Percentiles rank a stretch among this genome's conserved stretches.
Evolutionary conservation across 176 grass and related monocot species (phyloP).

Genomic region (Raddia guianensis): DNA sequence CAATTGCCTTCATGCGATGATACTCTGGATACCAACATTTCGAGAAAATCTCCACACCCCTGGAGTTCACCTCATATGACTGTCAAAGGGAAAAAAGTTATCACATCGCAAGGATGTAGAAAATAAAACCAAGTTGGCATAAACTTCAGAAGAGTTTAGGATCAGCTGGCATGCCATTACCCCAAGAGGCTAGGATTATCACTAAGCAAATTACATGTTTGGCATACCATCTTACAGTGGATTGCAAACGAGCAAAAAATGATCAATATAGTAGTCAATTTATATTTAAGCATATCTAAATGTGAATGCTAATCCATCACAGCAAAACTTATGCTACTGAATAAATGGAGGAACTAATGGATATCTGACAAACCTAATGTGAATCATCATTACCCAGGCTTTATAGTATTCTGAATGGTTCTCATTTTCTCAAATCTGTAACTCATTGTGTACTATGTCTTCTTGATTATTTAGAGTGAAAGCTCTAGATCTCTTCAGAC

Average conservation of each 20-base stretch:
- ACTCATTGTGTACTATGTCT: not conserved
- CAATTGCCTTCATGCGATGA: slow-evolving; percentile 65
- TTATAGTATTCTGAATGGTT: not conserved
- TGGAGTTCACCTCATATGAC: slow-evolving; percentile 82
- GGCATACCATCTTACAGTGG: slow-evolving; percentile 8
- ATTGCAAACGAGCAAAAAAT: not conserved
- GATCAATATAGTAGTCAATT: not conserved
- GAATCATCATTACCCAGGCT: not conserved
- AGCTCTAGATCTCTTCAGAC: not conserved
- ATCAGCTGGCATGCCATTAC: not conserved
- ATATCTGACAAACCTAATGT: not conserved
- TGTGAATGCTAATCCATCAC: slow-evolving; percentile 14
- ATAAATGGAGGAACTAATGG: slow-evolving; percentile 24
- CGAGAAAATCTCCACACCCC: slow-evolving; percentile 90
- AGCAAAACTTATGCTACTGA: slow-evolving; percentile 10
- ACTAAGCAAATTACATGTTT: slow-evolving; percentile 25
- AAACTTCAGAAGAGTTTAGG: slow-evolving; percentile 1
- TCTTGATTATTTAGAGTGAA: not conserved
- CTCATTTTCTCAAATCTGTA: slow-evolving; percentile 1
- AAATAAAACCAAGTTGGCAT: slow-evolving; percentile 24
- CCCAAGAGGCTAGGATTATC: not conserved
- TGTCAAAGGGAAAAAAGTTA: slow-evolving; percentile 33
- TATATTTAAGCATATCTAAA: not conserved
- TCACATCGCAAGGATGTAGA: not conserved
- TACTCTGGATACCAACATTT: slow-evolving; percentile 88